A percentile compares a stretch with the other conserved stretches of the same genome.
phyloP scores from a whole-genome alignment of 164 flowering plant genomes.

The Amborella trichopoda region DNA sequence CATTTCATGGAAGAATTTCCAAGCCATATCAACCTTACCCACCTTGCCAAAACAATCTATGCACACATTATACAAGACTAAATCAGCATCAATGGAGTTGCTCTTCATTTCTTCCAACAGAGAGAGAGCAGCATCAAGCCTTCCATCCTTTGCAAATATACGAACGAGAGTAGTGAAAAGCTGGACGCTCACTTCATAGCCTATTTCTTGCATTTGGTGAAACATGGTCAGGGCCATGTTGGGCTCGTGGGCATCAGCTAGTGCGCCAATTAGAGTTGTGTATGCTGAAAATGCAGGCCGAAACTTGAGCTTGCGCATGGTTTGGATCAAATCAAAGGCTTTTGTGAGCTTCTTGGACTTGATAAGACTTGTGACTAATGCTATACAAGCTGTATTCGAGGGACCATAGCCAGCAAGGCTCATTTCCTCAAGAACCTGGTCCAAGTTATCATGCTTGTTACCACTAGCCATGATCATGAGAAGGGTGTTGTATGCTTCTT shows the following conservation, averaged over 20 bases:
- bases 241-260: constrained; percentile 45
- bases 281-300: constrained; percentile 97
- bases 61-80: constrained; percentile 88
- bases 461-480: constrained; percentile 53
- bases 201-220: constrained; percentile 88
- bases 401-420: constrained; percentile 70
- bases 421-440: constrained; percentile 77
- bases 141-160: constrained; percentile 63
- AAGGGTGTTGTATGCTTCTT: constrained; percentile 62
- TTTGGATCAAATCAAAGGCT: constrained; percentile 57
- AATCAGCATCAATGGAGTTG: constrained; percentile 45
- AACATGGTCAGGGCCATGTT: constrained; percentile 63
- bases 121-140: constrained; percentile 74
- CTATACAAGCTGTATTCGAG: constrained; percentile 32
- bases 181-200: constrained; percentile 72
- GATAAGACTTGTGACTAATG: constrained; percentile 42
- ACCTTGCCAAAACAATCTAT: constrained; percentile 87
- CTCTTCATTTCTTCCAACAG: constrained; percentile 85
- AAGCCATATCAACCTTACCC: constrained; percentile 92
- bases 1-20: constrained; percentile 97
- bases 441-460: constrained; percentile 35
- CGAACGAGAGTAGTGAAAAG: constrained; percentile 78
- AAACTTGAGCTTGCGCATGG: constrained; percentile 69
- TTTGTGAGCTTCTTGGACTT: constrained; percentile 41
- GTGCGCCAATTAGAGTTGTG: constrained; percentile 81